Percentiles rank a stretch among this genome's conserved stretches.
Conservation (phyloP, 495 filamentous ascomycete species). For the Parmelia sp. region DNA sequence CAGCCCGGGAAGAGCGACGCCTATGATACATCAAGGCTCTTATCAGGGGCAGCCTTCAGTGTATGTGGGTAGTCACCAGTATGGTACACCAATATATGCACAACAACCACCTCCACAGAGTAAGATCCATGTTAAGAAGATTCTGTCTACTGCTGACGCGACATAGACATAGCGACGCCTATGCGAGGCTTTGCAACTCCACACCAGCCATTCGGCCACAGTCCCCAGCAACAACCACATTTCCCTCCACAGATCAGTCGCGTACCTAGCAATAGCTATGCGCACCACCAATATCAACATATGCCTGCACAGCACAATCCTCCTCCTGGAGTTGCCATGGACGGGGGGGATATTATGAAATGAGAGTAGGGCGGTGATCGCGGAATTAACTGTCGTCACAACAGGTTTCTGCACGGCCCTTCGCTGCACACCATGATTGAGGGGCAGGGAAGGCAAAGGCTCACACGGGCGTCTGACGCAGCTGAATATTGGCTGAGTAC, state of each 20-base stretch:
- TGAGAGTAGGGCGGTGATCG: slow-evolving; percentile 32
- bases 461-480: slow-evolving; percentile 10
- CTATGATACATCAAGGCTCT: slow-evolving; percentile 74
- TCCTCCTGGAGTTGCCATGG: slow-evolving; percentile 39
- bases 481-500: slow-evolving; percentile 3
- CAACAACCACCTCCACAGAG: slow-evolving; percentile 59
- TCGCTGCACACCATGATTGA: slow-evolving; percentile 6
- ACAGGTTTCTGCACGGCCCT: slow-evolving; percentile 18
- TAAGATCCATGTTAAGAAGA: slow-evolving; percentile 42
- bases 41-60: slow-evolving; percentile 64
- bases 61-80: slow-evolving; percentile 63
- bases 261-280: slow-evolving; percentile 52
- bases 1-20: slow-evolving; percentile 70
- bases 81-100: slow-evolving; percentile 59
- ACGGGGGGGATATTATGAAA: slow-evolving; percentile 51
- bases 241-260: slow-evolving; percentile 57
- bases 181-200: slow-evolving; percentile 56
- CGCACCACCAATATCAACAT: slow-evolving; percentile 44
- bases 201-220: slow-evolving; percentile 54
- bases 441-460: background rate
- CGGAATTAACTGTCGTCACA: slow-evolving; percentile 9
- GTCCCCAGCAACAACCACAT: slow-evolving; percentile 60
- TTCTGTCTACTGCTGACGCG: slow-evolving; percentile 30
- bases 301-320: slow-evolving; percentile 39
- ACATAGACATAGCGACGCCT: slow-evolving; percentile 51